These are phyloP conservation scores for Suhomyces maxii DNA, from an alignment of 1,139 yeast species.

Conservation along the genomic window DNA sequence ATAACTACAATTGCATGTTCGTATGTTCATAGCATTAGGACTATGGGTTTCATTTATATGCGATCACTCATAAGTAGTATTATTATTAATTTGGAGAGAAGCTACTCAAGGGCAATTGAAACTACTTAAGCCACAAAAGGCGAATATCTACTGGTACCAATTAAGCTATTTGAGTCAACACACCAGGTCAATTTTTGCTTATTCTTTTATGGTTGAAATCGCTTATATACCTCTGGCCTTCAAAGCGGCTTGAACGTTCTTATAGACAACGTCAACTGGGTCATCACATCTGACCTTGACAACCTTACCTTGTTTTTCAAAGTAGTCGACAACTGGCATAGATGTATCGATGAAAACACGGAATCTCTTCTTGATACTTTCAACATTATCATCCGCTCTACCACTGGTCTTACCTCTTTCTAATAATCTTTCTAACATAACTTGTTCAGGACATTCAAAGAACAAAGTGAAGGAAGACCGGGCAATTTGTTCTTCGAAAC, in stretches of 20 bases:
- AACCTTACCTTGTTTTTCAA: conserved; percentile 72
- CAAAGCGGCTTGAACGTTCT: conserved; percentile 67
- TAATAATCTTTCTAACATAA: conserved; percentile 81
- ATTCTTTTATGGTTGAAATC: background rate
- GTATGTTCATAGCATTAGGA: too few species aligned
- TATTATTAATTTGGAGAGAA: too few species aligned
- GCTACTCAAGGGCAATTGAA: too few species aligned
- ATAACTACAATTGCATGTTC: too few species aligned
- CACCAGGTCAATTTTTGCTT: too few species aligned
- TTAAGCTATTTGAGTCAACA: too few species aligned
- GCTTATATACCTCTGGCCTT: conserved; percentile 35
- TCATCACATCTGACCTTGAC: conserved; percentile 77
- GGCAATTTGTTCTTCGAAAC: conserved; percentile 82
- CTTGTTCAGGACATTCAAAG: conserved; percentile 90
- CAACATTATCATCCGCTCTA: conserved; percentile 88
- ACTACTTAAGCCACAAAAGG: too few species aligned
- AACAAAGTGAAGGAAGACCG: conserved; percentile 77
- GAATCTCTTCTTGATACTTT: conserved; percentile 87
- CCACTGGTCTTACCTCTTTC: conserved; percentile 96
- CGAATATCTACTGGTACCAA: too few species aligned
- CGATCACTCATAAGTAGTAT: too few species aligned
- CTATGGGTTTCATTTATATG: too few species aligned
- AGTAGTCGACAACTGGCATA: conserved; percentile 92
- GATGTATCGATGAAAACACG: conserved; percentile 83
- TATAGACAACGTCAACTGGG: conserved; percentile 75